phyloP scores from a whole-genome alignment of 176 grass and related monocot genomes.

The Oryza longistaminata region DNA sequence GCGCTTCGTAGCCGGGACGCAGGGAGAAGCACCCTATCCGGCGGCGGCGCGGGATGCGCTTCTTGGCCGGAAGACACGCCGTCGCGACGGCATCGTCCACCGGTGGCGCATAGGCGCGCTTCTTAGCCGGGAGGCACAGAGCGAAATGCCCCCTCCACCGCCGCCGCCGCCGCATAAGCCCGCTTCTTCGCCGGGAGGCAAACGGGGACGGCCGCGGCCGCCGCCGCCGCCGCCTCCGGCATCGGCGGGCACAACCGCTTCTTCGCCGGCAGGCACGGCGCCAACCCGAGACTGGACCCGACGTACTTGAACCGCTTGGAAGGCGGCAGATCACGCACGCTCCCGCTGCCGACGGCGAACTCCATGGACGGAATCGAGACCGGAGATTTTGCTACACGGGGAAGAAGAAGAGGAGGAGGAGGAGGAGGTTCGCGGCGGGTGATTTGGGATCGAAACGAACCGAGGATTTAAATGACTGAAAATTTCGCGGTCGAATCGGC shows the following conservation, averaged over 20 bases:
- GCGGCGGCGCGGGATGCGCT: neutral
- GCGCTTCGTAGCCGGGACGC: slow-evolving; percentile 60
- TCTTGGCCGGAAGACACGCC: slow-evolving; percentile 17
- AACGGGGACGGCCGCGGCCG: neutral
- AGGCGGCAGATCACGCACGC: slow-evolving; percentile 52
- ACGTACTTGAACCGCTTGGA: slow-evolving; percentile 78
- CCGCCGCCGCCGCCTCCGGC: neutral
- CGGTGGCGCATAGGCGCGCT: neutral
- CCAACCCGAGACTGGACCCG: slow-evolving; percentile 1
- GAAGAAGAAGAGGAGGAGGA: neutral
- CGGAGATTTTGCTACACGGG: neutral
- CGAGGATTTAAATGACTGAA: slow-evolving; percentile 31
- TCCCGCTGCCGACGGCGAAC: slow-evolving; percentile 28
- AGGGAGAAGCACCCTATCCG: neutral
- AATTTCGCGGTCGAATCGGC: neutral
- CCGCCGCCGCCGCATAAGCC: slow-evolving; percentile 24
- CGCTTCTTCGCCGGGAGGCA: slow-evolving; percentile 81
- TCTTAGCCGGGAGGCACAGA: slow-evolving; percentile 34
- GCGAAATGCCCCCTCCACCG: neutral
- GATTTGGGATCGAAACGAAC: neutral
- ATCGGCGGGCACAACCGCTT: slow-evolving; percentile 43
- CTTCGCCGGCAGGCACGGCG: slow-evolving; percentile 55
- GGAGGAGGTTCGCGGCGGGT: neutral
- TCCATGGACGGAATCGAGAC: slow-evolving; percentile 28
- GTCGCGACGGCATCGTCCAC: neutral